phyloP scores from a whole-genome alignment of 306 rosid species.

The Lathyrus sativus region DNA sequence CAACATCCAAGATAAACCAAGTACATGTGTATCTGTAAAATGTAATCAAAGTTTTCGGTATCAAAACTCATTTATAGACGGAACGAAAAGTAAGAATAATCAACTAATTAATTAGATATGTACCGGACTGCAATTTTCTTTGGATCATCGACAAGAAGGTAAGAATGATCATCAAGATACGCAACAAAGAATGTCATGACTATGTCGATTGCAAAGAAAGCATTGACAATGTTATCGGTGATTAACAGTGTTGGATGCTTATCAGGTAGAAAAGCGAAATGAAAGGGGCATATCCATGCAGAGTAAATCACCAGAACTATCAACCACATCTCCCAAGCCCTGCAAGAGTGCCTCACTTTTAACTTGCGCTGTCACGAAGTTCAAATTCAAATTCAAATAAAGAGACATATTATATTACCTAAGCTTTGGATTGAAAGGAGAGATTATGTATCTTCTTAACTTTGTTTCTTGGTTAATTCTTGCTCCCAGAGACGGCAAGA shows the following conservation, averaged over 20 bases:
- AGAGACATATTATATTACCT: slow-evolving; percentile 61
- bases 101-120: neutral
- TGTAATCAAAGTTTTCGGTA: slow-evolving; percentile 7
- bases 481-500: slow-evolving; percentile 94
- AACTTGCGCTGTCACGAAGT: neutral
- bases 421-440: slow-evolving; percentile 70
- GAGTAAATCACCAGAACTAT: slow-evolving; percentile 82
- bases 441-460: slow-evolving; percentile 62
- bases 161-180: slow-evolving; percentile 70
- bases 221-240: slow-evolving; percentile 76
- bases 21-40: slow-evolving; percentile 75
- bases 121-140: slow-evolving; percentile 77
- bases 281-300: slow-evolving; percentile 93
- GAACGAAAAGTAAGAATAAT: neutral
- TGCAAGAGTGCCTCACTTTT: slow-evolving; percentile 26
- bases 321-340: slow-evolving; percentile 88
- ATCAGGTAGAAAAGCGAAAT: slow-evolving; percentile 78
- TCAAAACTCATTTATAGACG: neutral
- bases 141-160: slow-evolving; percentile 76
- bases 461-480: slow-evolving; percentile 64
- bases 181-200: slow-evolving; percentile 86
- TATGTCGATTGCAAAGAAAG: slow-evolving; percentile 85
- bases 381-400: neutral
- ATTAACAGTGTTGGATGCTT: slow-evolving; percentile 61
- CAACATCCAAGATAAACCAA: slow-evolving; percentile 86